phyloP scores from a whole-genome alignment of 176 grass and related monocot species.

The Dactylis glomerata region DNA sequence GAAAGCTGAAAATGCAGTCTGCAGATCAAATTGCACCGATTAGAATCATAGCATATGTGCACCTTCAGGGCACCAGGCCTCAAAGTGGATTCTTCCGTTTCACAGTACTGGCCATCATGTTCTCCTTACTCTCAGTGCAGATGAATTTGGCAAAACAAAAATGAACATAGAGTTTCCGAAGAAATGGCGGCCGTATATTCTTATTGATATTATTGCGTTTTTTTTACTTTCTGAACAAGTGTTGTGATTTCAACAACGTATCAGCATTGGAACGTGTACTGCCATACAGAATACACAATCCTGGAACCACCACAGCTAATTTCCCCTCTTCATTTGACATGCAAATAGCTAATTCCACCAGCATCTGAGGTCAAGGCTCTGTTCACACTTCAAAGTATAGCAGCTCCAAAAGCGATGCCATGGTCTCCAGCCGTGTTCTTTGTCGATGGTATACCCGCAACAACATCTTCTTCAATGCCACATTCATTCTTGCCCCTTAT shows the following conservation, averaged over 20 bases:
- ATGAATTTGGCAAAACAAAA: background rate
- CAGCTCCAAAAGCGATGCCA: conserved; percentile 3
- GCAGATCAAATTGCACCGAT: background rate
- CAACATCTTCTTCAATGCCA: conserved; percentile 78
- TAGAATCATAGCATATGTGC: background rate
- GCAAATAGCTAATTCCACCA: background rate
- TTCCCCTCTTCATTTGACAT: background rate
- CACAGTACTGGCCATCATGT: background rate
- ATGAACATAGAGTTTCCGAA: background rate
- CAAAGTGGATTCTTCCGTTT: background rate
- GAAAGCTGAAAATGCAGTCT: background rate
- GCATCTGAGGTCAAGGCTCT: background rate
- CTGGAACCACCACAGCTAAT: background rate
- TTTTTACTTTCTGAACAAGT: background rate
- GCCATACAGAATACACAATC: conserved; percentile 4
- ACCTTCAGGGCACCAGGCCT: background rate
- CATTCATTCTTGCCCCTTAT: conserved; percentile 75
- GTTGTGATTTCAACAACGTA: background rate
- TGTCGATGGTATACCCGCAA: conserved; percentile 65
- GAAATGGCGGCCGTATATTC: background rate
- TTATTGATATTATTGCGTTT: background rate
- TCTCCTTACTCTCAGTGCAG: background rate
- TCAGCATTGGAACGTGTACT: background rate
- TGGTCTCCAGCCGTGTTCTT: conserved; percentile 52
- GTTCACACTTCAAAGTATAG: conserved; percentile 19